These are phyloP conservation scores for Extremus antarcticus DNA, from an alignment of 495 filamentous ascomycete species.

Conservation along the genomic window DNA sequence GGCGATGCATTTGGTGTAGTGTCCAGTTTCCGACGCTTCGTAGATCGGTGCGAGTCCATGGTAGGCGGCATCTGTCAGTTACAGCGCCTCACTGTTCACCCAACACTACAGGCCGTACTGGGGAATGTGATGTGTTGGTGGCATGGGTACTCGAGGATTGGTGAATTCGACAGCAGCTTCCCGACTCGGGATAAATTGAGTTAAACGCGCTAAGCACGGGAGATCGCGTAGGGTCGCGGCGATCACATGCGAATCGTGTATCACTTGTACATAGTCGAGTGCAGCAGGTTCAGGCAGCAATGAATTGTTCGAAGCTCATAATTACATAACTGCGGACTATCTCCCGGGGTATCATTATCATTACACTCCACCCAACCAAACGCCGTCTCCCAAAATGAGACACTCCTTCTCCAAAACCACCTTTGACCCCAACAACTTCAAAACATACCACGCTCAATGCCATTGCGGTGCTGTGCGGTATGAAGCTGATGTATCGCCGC, in stretches of 20 bases:
- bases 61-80: background rate
- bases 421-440: background rate
- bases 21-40: constrained; percentile 16
- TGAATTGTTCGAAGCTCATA: too few relatives aligned
- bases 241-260: background rate
- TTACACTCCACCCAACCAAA: background rate
- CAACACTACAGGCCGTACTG: too few relatives aligned
- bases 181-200: too few relatives aligned
- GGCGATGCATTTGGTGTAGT: background rate
- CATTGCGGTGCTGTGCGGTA: background rate
- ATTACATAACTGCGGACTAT: background rate
- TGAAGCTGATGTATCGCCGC: background rate
- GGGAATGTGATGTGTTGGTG: too few relatives aligned
- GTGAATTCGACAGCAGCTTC: too few relatives aligned
- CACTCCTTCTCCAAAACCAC: background rate
- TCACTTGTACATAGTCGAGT: too few relatives aligned
- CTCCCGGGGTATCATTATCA: background rate
- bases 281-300: too few relatives aligned
- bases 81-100: too few relatives aligned
- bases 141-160: too few relatives aligned
- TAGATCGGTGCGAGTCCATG: constrained; percentile 8
- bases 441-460: background rate
- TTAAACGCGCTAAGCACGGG: background rate
- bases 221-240: background rate
- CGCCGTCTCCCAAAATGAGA: background rate